Evolutionary conservation across 768 basidiomycete genomes (phyloP).

Genomic region (Rhodotorula diobovata): DNA sequence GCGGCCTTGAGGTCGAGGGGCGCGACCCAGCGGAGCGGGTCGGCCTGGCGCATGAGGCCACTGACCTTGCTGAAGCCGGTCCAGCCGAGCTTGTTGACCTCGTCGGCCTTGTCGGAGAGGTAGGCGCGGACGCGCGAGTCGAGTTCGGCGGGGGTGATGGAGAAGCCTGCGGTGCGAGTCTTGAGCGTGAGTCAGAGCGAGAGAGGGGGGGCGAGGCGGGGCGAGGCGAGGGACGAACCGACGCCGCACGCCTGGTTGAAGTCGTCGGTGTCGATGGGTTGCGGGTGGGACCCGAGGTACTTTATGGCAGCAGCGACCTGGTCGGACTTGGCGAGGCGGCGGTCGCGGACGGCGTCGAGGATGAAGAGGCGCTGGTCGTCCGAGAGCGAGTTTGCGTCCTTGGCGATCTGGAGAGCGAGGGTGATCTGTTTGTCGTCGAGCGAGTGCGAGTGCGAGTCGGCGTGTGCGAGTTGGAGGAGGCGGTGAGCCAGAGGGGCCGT

Average conservation of each 20-base stretch:
- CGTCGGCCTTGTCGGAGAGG: slow-evolving; percentile 53
- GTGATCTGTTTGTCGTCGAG: slow-evolving; percentile 32
- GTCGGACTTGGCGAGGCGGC: slow-evolving; percentile 70
- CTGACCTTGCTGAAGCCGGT: slow-evolving; percentile 64
- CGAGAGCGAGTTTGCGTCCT: slow-evolving; percentile 51
- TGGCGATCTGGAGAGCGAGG: slow-evolving; percentile 49
- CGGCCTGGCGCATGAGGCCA: slow-evolving; percentile 59
- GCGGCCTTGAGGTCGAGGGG: slow-evolving; percentile 78
- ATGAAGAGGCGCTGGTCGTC: slow-evolving; percentile 60
- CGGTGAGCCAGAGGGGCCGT: not conserved
- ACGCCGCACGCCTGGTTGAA: slow-evolving; percentile 81
- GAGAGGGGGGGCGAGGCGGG: not conserved
- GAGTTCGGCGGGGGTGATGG: slow-evolving; percentile 65
- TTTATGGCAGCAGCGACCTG: slow-evolving; percentile 79
- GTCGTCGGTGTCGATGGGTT: slow-evolving; percentile 62
- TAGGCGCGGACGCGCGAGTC: slow-evolving; percentile 57
- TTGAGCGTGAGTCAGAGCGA: not conserved
- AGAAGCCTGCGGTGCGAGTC: slow-evolving; percentile 60
- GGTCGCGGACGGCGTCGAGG: slow-evolving; percentile 65
- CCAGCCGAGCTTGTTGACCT: slow-evolving; percentile 62
- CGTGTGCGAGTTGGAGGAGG: slow-evolving; percentile 9
- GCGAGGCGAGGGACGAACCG: slow-evolving; percentile 58
- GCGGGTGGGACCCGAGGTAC: slow-evolving; percentile 61
- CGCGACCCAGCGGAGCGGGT: slow-evolving; percentile 72
- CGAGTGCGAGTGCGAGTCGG: not conserved